These are phyloP conservation scores for Rhododendron mucronatum DNA, from an alignment of 148 eudicot genomes.

Conservation along the genomic window DNA sequence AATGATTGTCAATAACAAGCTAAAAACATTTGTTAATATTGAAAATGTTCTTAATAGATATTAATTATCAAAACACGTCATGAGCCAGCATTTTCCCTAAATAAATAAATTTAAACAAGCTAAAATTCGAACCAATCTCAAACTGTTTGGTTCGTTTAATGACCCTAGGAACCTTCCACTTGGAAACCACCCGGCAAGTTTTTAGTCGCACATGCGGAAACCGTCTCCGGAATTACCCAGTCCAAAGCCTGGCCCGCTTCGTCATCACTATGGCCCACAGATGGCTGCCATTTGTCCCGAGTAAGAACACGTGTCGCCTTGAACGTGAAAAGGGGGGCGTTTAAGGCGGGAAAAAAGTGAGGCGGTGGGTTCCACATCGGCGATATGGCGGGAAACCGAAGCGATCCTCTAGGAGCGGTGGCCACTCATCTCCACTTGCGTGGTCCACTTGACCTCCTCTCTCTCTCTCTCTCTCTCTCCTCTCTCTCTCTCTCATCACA, in stretches of 20 bases:
- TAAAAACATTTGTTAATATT: too few species aligned
- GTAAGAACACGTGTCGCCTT: not conserved
- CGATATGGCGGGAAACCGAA: slow-evolving; percentile 1
- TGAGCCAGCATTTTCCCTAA: too few species aligned
- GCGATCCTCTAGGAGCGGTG: not conserved
- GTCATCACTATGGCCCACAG: not conserved
- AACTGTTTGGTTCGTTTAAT: too few species aligned
- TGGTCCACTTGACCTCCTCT: not conserved
- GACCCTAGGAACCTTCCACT: too few species aligned
- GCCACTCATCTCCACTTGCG: slow-evolving; percentile 4
- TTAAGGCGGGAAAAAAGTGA: not conserved
- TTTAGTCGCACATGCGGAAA: not conserved
- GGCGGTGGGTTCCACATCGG: not conserved
- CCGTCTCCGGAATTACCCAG: not conserved
- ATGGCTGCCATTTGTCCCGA: not conserved
- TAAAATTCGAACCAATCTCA: too few species aligned
- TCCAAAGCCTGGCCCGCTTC: not conserved
- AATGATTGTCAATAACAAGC: too few species aligned
- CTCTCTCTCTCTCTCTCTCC: not conserved
- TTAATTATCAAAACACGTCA: too few species aligned
- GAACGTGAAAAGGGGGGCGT: not conserved
- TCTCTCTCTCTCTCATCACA: not conserved
- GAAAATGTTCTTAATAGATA: too few species aligned
- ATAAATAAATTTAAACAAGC: too few species aligned
- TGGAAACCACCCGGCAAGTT: not conserved